phyloP scores from a whole-genome alignment of 192 early-diverging fungal species.

The Coemansia sp. region DNA sequence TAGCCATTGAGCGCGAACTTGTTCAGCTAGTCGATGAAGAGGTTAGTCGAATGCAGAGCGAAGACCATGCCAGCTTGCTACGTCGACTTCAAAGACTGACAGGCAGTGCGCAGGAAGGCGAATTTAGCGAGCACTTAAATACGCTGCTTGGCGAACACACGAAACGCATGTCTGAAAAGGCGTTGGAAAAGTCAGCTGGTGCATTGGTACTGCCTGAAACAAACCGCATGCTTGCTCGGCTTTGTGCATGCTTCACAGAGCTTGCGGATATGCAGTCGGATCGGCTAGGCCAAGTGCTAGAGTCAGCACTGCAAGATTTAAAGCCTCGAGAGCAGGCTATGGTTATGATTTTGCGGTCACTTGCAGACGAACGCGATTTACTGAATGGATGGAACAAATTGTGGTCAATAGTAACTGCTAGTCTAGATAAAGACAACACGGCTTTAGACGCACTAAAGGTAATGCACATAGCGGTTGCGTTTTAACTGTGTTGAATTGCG shows the following conservation, averaged over 20 bases:
- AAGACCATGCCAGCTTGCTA: neutral
- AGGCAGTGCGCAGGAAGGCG: neutral
- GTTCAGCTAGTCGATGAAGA: constrained; percentile 16
- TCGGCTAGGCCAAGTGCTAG: constrained; percentile 10
- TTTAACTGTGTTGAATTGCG: neutral
- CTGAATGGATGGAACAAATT: constrained; percentile 27
- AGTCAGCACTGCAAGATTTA: neutral
- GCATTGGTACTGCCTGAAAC: neutral
- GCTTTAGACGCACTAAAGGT: constrained; percentile 28
- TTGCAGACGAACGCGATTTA: constrained; percentile 29
- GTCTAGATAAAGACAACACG: constrained; percentile 21
- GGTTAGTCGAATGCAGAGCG: constrained; percentile 9
- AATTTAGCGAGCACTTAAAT: neutral
- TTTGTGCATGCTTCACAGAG: constrained; percentile 18
- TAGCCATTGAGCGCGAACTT: constrained; percentile 17
- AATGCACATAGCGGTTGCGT: neutral
- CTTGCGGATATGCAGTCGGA: constrained; percentile 13
- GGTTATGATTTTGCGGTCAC: constrained; percentile 5
- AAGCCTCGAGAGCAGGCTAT: constrained; percentile 9
- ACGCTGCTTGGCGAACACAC: constrained; percentile 6
- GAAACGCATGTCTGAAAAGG: neutral
- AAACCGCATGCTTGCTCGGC: constrained; percentile 4
- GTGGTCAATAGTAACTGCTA: constrained; percentile 24
- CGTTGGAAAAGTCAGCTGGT: neutral
- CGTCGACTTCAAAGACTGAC: constrained; percentile 5